A percentile compares a stretch with the other conserved stretches of the same genome.
Conservation (phyloP, 2,329 filamentous ascomycete species). For the Epichloe glyceriae region DNA sequence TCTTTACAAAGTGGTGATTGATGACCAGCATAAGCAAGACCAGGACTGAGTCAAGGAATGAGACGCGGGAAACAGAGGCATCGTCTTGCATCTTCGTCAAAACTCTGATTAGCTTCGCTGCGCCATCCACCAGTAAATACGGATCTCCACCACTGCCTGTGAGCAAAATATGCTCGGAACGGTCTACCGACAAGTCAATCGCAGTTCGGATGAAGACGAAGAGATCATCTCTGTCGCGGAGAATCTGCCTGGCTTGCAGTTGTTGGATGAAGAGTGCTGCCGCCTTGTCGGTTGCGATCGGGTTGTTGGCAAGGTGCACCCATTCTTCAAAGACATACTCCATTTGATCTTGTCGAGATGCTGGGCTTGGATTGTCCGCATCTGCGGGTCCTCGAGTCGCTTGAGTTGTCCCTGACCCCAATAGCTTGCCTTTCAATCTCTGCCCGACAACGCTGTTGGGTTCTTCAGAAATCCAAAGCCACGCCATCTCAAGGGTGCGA, state of each 20-base stretch:
- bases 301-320: slow-evolving; percentile 68
- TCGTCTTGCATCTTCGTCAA: slow-evolving; percentile 63
- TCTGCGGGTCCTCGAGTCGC: slow-evolving; percentile 34
- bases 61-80: slow-evolving; percentile 48
- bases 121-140: slow-evolving; percentile 57
- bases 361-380: slow-evolving; percentile 28
- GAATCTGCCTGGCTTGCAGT: slow-evolving; percentile 59
- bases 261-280: slow-evolving; percentile 71
- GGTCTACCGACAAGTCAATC: slow-evolving; percentile 65
- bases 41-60: slow-evolving; percentile 66
- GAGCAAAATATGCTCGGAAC: slow-evolving; percentile 60
- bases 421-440: slow-evolving; percentile 54
- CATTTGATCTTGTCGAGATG: slow-evolving; percentile 64
- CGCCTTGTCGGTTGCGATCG: slow-evolving; percentile 60
- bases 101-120: slow-evolving; percentile 67
- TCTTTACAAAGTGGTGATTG: slow-evolving; percentile 72
- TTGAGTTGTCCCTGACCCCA: slow-evolving; percentile 27
- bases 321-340: slow-evolving; percentile 96
- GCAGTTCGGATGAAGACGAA: slow-evolving; percentile 68
- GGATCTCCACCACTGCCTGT: slow-evolving; percentile 45
- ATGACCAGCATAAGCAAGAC: slow-evolving; percentile 69
- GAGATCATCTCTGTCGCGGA: slow-evolving; percentile 64
- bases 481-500: slow-evolving; percentile 67
- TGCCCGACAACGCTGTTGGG: slow-evolving; percentile 50
- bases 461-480: slow-evolving; percentile 68